A percentile compares a stretch with the other conserved stretches of the same genome.
phyloP scores from a whole-genome alignment of 129 eudicot genomes.

The Oenanthe sinensis region DNA sequence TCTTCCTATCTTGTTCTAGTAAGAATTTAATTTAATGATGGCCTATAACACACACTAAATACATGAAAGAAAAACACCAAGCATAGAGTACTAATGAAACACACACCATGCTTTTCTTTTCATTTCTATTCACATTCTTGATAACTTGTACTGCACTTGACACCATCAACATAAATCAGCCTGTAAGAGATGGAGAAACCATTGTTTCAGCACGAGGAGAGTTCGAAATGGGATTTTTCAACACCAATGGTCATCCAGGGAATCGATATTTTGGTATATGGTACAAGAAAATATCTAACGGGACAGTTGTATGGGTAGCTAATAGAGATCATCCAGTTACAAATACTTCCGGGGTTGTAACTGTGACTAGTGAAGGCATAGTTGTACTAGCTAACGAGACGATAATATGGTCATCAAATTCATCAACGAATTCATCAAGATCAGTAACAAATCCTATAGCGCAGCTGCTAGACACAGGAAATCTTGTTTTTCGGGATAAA shows the following conservation, averaged over 20 bases:
- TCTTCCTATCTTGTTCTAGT: neutral
- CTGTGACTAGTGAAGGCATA: neutral
- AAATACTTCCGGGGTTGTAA: neutral
- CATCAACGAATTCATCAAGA: neutral
- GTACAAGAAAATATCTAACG: neutral
- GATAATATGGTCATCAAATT: neutral
- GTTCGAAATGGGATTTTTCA: neutral
- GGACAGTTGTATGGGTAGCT: neutral
- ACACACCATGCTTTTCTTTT: neutral
- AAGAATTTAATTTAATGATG: neutral
- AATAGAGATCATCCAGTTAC: neutral
- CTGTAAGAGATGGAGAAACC: neutral
- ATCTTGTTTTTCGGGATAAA: conserved; percentile 24
- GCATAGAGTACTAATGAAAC: neutral
- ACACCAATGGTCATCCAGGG: neutral
- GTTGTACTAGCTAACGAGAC: neutral
- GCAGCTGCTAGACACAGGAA: conserved; percentile 30
- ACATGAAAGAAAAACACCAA: no score
- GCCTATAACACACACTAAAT: neutral
- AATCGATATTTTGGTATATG: neutral
- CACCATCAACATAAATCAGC: neutral
- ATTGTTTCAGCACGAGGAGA: neutral
- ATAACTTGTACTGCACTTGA: neutral
- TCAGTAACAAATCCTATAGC: conserved; percentile 7
- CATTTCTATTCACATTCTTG: neutral